These are phyloP conservation scores for Carex kokanica DNA, from an alignment of 176 grass and related monocot species.

Conservation along the genomic window DNA sequence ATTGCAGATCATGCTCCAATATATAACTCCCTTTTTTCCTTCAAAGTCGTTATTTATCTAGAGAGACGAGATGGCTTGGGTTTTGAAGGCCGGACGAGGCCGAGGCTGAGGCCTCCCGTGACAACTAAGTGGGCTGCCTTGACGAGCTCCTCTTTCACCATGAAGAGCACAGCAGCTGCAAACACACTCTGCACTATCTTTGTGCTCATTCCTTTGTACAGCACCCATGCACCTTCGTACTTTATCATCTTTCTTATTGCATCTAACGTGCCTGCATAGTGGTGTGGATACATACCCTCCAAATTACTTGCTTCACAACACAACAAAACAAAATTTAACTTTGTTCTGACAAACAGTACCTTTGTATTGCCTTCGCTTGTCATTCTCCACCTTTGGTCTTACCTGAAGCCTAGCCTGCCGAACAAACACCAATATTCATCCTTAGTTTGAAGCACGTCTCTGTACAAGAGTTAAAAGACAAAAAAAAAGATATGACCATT, in stretches of 20 bases:
- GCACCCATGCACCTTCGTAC: conserved; percentile 59
- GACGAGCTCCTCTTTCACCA: conserved; percentile 97
- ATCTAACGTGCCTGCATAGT: conserved; percentile 66
- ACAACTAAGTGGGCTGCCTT: conserved; percentile 76
- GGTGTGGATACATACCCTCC: neutral
- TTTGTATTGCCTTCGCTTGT: conserved; percentile 76
- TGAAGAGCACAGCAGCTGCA: conserved; percentile 91
- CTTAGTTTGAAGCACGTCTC: neutral
- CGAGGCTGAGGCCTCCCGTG: conserved; percentile 46
- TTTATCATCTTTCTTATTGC: conserved; percentile 73
- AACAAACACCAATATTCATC: conserved; percentile 15
- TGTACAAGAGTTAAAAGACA: neutral
- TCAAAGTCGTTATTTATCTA: neutral
- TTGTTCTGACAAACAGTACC: conserved; percentile 29
- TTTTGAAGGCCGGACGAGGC: conserved; percentile 42
- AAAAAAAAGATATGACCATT: neutral
- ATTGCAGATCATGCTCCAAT: conserved; percentile 11
- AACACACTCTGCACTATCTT: conserved; percentile 96
- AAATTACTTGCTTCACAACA: neutral
- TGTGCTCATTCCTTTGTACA: conserved; percentile 98
- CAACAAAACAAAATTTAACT: neutral
- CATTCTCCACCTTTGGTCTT: conserved; percentile 46
- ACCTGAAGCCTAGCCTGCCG: conserved; percentile 80
- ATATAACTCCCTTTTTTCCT: conserved; percentile 17
- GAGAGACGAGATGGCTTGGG: conserved; percentile 28